Conservation (phyloP, 1,284 basidiomycete genomes). For the Dichomitus squalens region DNA sequence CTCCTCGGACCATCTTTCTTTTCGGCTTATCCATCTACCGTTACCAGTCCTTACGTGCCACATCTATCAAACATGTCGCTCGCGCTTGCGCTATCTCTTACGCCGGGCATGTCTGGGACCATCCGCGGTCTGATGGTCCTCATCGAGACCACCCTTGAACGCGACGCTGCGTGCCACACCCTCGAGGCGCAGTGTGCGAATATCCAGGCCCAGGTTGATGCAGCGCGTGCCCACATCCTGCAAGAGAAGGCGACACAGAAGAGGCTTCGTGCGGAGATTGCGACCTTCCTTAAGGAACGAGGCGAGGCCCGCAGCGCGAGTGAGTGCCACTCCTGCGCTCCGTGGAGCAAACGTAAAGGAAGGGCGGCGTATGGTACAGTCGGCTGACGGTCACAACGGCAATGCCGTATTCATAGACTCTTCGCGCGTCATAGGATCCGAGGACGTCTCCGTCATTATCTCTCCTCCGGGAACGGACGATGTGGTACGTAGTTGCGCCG, state of each 20-base stretch:
- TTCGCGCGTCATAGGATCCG: constrained; percentile 4
- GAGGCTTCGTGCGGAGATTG: constrained; percentile 20
- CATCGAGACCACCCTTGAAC: constrained; percentile 21
- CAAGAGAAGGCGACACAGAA: constrained; percentile 25
- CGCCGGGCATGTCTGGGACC: constrained; percentile 13
- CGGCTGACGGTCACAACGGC: neutral
- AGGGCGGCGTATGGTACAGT: neutral
- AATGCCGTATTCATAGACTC: constrained; percentile 2
- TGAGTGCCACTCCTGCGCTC: neutral
- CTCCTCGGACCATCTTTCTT: neutral
- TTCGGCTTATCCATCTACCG: neutral
- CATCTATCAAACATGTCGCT: constrained; percentile 6
- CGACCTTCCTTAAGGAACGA: constrained; percentile 10
- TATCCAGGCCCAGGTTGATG: constrained; percentile 16
- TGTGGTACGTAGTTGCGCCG: constrained; percentile 1
- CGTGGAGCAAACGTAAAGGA: neutral
- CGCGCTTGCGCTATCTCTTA: constrained; percentile 10
- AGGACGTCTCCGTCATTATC: neutral
- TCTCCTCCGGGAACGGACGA: constrained; percentile 2
- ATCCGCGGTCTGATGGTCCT: constrained; percentile 18
- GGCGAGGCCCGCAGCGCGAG: constrained; percentile 6
- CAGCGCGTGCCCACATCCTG: constrained; percentile 16
- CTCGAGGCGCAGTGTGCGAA: constrained; percentile 21
- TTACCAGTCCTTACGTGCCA: neutral
- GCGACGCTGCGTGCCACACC: constrained; percentile 21